These are phyloP conservation scores for Mucor circinelloides DNA, from an alignment of 371 early-diverging fungal species.

Conservation along the genomic window DNA sequence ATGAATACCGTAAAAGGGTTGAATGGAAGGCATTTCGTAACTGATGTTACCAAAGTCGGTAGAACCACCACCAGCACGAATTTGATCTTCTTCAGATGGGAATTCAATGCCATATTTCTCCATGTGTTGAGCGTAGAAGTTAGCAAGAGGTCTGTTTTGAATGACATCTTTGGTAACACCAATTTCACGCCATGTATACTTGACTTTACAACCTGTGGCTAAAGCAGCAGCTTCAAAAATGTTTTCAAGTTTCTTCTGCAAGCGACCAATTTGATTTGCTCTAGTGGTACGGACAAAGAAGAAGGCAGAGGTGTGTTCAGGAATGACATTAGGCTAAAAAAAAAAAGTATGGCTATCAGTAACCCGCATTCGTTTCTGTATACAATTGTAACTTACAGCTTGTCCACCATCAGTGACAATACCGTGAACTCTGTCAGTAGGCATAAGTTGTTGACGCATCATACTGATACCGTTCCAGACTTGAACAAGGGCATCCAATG, in stretches of 20 bases:
- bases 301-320: slow-evolving; percentile 63
- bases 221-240: slow-evolving; percentile 71
- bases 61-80: slow-evolving; percentile 47
- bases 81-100: slow-evolving; percentile 39
- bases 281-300: slow-evolving; percentile 65
- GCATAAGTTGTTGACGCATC: slow-evolving; percentile 73
- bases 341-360: neutral
- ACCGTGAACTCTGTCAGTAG: slow-evolving; percentile 72
- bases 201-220: slow-evolving; percentile 75
- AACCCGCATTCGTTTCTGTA: neutral
- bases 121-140: slow-evolving; percentile 60
- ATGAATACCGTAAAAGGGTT: slow-evolving; percentile 50
- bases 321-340: slow-evolving; percentile 57
- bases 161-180: slow-evolving; percentile 46
- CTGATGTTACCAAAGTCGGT: slow-evolving; percentile 84
- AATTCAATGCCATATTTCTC: slow-evolving; percentile 48
- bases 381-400: slow-evolving; percentile 47
- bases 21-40: slow-evolving; percentile 52
- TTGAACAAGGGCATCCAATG: slow-evolving; percentile 70
- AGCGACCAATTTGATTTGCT: slow-evolving; percentile 43
- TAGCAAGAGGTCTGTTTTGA: slow-evolving; percentile 61
- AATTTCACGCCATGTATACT: slow-evolving; percentile 57
- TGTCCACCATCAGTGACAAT: slow-evolving; percentile 73
- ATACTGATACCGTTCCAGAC: slow-evolving; percentile 65
- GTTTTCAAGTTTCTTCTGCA: slow-evolving; percentile 55